Base-by-base conservation (phyloP, 1,284 basidiomycete genomes). In the Moesziomyces antarcticus region DNA sequence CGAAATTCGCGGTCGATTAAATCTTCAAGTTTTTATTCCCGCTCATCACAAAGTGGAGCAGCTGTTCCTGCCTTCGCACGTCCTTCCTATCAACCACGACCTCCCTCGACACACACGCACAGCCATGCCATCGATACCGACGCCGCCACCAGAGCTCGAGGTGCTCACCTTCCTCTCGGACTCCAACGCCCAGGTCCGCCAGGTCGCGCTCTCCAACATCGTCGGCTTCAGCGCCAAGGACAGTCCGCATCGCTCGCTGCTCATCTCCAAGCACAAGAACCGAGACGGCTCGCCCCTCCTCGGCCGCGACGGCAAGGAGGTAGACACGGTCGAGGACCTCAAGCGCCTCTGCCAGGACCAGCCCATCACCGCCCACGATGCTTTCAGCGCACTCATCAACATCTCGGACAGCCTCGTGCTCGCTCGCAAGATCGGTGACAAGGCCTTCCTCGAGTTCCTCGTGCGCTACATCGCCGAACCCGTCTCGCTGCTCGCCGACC, bases 361-460 rank as follows among this genome's bases (percentile, higher is more conserved):
- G 81, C 70, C 79, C 1, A 73, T 90, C 58, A 90, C 94, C 49
- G 93, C 96, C 0, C 96, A 99, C 82, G 94, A 97, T 86, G 96
- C 96, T 1, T 92, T 98, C 84, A 91, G 92, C 72, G 93, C 94
- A 4, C 87, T 99, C 41, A 91, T 99, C 84, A 99, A 99, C 86
- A 88, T 99, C 43, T 92, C 93, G 1, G 95, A 97, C 85, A 91
- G 91, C 49, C 87, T 92, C 1, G 85, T 91, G 14, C 88, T 95
- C 8, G 85, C 89, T 3, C 86, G 90, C 41, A 87, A 97, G 10
- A 90, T 84, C 22, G 82, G 90, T 4, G 92, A 97, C 66, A 85
- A 88, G 0, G 85, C 88, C 0, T 98, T 96, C 83, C 85, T 97
- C 43, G 86, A 86, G 30, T 98, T 97, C 82, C 86, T 99, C 33